These are phyloP conservation scores for Colletotrichum karsti DNA, from an alignment of 2,329 filamentous ascomycete species.

Conservation along the genomic window DNA sequence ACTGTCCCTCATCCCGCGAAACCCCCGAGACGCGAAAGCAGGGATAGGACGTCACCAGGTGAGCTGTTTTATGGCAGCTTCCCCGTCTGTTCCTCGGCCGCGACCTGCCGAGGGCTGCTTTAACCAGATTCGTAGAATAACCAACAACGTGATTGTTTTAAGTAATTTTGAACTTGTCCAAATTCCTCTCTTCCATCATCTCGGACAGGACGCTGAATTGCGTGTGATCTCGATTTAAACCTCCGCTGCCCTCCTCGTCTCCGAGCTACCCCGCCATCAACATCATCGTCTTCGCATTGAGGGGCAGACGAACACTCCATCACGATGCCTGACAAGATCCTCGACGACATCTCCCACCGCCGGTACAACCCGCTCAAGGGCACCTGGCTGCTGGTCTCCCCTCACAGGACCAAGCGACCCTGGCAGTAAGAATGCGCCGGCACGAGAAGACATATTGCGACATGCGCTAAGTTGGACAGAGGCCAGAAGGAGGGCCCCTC, in stretches of 20 bases:
- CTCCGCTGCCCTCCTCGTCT: neutral
- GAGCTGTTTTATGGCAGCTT: constrained; percentile 28
- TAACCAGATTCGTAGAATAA: neutral
- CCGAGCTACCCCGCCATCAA: constrained; percentile 22
- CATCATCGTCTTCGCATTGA: neutral
- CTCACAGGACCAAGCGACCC: constrained; percentile 94
- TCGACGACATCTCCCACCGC: constrained; percentile 96
- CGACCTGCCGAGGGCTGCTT: constrained; percentile 13
- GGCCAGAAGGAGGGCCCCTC: constrained; percentile 79
- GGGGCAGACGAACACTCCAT: neutral
- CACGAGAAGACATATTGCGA: neutral
- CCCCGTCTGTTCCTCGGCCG: constrained; percentile 16
- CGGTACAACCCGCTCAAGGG: constrained; percentile 92
- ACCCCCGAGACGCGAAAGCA: neutral
- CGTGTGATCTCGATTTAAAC: neutral
- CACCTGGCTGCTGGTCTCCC: constrained; percentile 93
- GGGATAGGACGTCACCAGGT: constrained; percentile 24
- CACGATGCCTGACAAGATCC: constrained; percentile 76
- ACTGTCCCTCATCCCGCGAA: neutral
- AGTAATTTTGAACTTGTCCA: neutral
- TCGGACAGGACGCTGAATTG: neutral
- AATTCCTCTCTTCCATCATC: neutral
- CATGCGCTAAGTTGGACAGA: constrained; percentile 50
- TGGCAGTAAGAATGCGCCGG: constrained; percentile 80
- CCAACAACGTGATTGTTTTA: constrained; percentile 8